Evolutionary conservation across 169 alveolate species (phyloP), one percentile per base, ranked within the genome.

Genomic region (Eimeria falciformis): DNA sequence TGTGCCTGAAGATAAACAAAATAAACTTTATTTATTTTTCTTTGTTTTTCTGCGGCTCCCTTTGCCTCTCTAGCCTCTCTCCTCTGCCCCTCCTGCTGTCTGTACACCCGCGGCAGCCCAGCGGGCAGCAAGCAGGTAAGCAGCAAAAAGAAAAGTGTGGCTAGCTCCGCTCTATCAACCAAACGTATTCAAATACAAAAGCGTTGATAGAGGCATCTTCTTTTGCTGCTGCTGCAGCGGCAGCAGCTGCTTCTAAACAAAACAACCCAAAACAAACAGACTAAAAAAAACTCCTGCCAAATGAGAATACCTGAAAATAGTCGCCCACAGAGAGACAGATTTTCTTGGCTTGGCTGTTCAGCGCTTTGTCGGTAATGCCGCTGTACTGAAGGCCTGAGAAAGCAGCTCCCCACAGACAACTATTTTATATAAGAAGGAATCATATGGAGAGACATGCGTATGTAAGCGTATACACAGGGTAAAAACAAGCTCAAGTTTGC

Each of bases 251-350:
- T 5, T 9, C 43, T 5, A 11, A 40, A 2, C 25, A 6, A 17
- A 46, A 11, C 14, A 75, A 46, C 33, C 45, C 7, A 50, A 78
- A 46, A 14, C 71, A 29, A 25, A 27, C 43, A 78, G 12, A 6
- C 68, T 4, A 43, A 29, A 23, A 17, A 23, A 18, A 21, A 27
- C 46, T 12, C 37, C 21, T 4, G 18, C 27, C 7, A 45, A 37
- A 12, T 0, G 84, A 37, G 21, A 23, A 27, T 33, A 92, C 95
- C 92, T 93, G 95, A 53, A 93, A 93, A 66, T 89, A 93, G 11
- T 93, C 92, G 2, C 95, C 95, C 1, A 91, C 73, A 12, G 75
- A 65, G 7, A 93, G 78, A 69, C 93, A 90, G 27, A 92, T 40
- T 7, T 84, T 84, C 69, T 92, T 53, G 53, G 85, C 85, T 53